These are phyloP conservation scores for Alternaria infectoria DNA, from an alignment of 2,329 filamentous ascomycete genomes.

Conservation along the genomic window DNA sequence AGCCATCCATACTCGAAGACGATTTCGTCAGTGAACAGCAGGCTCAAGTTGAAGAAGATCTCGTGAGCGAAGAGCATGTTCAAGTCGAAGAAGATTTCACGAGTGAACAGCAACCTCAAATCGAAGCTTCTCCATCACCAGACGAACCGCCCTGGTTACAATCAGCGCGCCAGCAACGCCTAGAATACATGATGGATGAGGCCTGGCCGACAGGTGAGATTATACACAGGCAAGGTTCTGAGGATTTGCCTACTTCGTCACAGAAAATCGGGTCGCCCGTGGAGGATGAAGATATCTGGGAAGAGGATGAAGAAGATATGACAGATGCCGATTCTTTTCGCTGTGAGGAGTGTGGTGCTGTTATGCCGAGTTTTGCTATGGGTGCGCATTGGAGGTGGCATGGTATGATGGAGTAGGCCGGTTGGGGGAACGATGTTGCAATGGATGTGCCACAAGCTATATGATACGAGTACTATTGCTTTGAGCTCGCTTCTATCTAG, in stretches of 20 bases:
- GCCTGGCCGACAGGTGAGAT: not conserved
- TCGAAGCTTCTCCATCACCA: not conserved
- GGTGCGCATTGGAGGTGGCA: conserved; percentile 64
- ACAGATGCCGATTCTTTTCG: conserved; percentile 39
- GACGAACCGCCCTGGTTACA: not conserved
- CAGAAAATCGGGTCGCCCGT: conserved; percentile 25
- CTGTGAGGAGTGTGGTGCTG: conserved; percentile 60
- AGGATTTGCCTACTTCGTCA: conserved; percentile 38
- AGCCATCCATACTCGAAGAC: conserved; percentile 14
- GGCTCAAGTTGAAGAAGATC: not conserved
- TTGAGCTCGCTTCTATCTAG: not conserved
- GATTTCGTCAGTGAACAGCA: not conserved
- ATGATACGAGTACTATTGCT: not conserved
- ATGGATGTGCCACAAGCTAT: no score
- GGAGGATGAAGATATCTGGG: conserved; percentile 22
- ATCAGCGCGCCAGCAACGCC: not conserved
- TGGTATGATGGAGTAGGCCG: conserved; percentile 34
- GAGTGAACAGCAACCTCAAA: not conserved
- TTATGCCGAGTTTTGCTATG: conserved; percentile 65
- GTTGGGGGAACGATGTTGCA: no score
- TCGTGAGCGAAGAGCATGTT: not conserved
- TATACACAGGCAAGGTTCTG: conserved; percentile 30
- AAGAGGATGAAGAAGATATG: conserved; percentile 45
- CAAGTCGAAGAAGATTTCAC: not conserved
- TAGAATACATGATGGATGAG: not conserved